These are phyloP conservation scores for Asterochloris sp. DNA, from an alignment of 139 green algal species.

Conservation along the genomic window DNA sequence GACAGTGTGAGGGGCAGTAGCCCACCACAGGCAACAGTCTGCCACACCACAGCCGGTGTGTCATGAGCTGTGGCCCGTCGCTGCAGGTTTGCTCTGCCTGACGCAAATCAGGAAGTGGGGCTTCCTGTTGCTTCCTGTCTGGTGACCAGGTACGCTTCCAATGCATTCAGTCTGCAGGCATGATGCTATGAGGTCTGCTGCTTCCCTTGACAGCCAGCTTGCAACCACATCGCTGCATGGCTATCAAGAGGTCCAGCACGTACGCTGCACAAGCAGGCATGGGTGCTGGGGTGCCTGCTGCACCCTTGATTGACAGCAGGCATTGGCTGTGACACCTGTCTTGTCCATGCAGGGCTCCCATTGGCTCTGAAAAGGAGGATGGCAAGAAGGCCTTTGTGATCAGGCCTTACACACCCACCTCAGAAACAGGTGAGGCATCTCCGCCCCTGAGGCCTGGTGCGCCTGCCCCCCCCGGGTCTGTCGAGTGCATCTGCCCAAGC, in stretches of 20 bases:
- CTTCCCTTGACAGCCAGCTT: not conserved
- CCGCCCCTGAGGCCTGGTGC: no score
- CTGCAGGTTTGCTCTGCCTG: conserved; percentile 35
- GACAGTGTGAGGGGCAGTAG: no score
- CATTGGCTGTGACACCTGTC: not conserved
- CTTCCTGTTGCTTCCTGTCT: conserved; percentile 44
- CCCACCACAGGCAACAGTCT: no score
- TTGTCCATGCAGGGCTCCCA: conserved; percentile 32
- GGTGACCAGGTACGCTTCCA: conserved; percentile 20
- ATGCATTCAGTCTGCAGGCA: not conserved
- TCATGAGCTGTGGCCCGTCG: not conserved
- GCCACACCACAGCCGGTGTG: not conserved
- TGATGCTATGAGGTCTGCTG: not conserved
- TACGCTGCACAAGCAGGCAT: not conserved
- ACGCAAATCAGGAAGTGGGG: conserved; percentile 18
- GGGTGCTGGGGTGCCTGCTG: not conserved
- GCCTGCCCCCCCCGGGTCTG: not conserved
- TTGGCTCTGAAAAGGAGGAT: conserved; percentile 53
- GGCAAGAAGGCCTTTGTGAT: conserved; percentile 49
- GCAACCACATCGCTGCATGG: not conserved
- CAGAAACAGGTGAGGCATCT: not conserved
- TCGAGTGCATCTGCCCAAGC: no score
- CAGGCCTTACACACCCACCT: conserved; percentile 65
- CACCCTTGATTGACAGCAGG: not conserved
- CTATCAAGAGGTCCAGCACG: not conserved